These are phyloP conservation scores for Chaetomium olivaceum DNA, from an alignment of 2,329 filamentous ascomycete genomes.

Conservation along the genomic window DNA sequence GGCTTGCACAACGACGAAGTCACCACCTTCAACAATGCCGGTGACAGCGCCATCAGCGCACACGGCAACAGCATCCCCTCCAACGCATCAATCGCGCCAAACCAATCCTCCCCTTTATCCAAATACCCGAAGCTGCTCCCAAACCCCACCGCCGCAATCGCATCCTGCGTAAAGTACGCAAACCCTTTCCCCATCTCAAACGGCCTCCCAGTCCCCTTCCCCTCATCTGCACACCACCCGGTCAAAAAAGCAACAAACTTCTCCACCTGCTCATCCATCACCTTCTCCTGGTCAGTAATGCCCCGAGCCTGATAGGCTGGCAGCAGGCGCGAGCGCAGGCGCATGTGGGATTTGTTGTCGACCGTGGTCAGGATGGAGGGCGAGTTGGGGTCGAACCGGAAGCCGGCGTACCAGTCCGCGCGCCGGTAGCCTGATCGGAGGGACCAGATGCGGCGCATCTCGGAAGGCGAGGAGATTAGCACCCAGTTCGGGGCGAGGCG, in stretches of 20 bases:
- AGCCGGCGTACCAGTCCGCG: neutral
- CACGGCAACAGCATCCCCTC: neutral
- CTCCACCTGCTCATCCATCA: neutral
- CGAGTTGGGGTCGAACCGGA: neutral
- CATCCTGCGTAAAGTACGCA: neutral
- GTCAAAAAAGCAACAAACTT: neutral
- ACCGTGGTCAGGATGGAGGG: neutral
- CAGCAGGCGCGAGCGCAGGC: neutral
- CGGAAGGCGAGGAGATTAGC: neutral
- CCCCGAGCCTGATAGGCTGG: neutral
- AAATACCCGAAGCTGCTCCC: neutral
- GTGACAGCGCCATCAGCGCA: neutral
- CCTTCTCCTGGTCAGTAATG: neutral
- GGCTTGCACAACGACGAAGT: neutral
- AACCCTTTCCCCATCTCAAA: neutral
- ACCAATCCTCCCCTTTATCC: neutral
- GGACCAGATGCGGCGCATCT: slow-evolving; percentile 1
- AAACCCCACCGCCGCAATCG: neutral
- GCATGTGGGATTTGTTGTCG: neutral
- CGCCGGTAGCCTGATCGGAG: neutral
- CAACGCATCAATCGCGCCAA: neutral
- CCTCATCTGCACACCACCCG: too few species aligned
- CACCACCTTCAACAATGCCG: neutral
- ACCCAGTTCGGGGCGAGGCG: slow-evolving; percentile 1
- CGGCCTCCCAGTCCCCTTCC: neutral